Evolutionary conservation across 257 asterid species (phyloP), one percentile per base, ranked within the genome.

Genomic region (Nicotiana knightiana): DNA sequence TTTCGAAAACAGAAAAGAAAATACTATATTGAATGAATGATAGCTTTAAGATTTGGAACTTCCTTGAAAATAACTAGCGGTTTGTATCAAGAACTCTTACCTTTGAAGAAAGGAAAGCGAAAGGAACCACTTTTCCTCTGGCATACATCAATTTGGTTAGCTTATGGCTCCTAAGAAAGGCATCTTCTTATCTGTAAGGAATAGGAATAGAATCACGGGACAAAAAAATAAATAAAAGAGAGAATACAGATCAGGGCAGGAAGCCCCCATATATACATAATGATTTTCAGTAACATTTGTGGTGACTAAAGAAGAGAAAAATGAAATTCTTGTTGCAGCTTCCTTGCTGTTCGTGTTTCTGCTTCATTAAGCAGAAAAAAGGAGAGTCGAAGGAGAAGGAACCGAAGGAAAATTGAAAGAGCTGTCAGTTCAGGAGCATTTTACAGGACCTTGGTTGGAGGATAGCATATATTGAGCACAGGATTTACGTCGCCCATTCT

Each of bases 281-380:
- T 57, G 79, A 68, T 71, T 70, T 57, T 80, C 54, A 26, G 78
- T 26, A 75, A 55, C 21, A 75, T 65, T 43, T 70, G 67, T 32
- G 53, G 67, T 24, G 77, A 75, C 55, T 57, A 59, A 39, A n/a
- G 18, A 86, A 73, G 30, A 54, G 65, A 79, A 84, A 82, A 58
- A 90, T 88, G 89, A 90, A 88, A 79, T 84, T 91, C 85, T 24
- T 88, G 84, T 26, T 86, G 79, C 88, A 80, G 63, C 79, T 89
- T 57, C 92, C 93, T 1, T 88, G 93, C 77, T 88, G 91, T 86
- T 86, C 89, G 18, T 92, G 93, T 86, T 89, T 92, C 93, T 90
- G 97, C 86, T 88, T 88, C 91, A 66, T 88, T 84, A 85, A 84
- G 87, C 82, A 68, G 85, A 92, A 78, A 81, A 88, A 83, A 54